Evolutionary conservation across 2,329 filamentous ascomycete species (phyloP), one percentile per base, ranked within the genome.

Genomic region (Colletotrichum navitas): DNA sequence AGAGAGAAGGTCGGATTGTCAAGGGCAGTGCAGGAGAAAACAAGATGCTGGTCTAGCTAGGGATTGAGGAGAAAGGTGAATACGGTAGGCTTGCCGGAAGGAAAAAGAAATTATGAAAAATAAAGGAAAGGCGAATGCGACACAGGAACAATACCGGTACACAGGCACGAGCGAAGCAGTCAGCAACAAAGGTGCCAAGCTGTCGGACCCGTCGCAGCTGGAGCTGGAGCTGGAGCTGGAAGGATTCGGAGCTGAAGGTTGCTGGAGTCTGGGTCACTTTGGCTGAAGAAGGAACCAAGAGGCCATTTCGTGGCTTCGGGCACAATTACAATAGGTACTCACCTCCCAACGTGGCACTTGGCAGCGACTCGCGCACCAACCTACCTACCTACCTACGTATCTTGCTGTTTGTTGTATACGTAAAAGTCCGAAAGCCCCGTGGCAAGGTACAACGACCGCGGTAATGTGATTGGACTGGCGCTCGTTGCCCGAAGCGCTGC

Each of bases 391-490:
- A 47, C 18, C 18, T n/a, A 45, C 16, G 5, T 10, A 21, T 18
- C 14, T 41, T 39, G 11, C 10, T 39, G 36, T 39, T 12, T 12
- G 8, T 16, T 6, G 41, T 43, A 2, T n/a, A 45, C 16, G 5
- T 10, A 21, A 51, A 62, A 62, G 43, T 10, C 43, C n/a, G 32
- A 36, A 24, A 18, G 59, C 45, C 59, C 59, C n/a, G 59, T 45
- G 59, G 59, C n/a, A 34, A 62, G 43, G 21, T 21, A 29, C n/a
- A 24, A 36, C 21, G 24, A 16, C 43, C 11, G 21, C 21, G 29
- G n/a, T 21, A 5, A 18, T 62, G 43, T 71, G 45, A 63, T 52
- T 66, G 55, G 51, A 45, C 51, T 71, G 63, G 68, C 68, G 63
- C 49, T 51, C 63, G 61, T 32, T 67, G 49, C 59, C 55, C 18